phyloP scores from a whole-genome alignment of 805 yeast genomes.

The Candida railenensis region DNA sequence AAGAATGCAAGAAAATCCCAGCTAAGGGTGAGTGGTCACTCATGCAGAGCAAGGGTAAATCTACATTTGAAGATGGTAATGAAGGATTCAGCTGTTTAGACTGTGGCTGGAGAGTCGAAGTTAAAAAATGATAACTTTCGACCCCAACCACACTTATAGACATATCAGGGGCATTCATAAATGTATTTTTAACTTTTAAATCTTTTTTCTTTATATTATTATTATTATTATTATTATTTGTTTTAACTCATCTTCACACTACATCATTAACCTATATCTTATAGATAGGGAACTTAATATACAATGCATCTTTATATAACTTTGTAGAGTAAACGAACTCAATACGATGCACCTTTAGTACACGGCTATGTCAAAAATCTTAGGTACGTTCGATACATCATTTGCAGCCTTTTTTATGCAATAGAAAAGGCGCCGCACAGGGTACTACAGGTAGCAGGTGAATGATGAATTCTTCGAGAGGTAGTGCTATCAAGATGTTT shows the following conservation, averaged over 20 bases:
- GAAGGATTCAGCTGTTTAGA: constrained; percentile 42
- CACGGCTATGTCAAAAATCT: too few relatives aligned
- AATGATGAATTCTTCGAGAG: too few relatives aligned
- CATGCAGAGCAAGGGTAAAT: constrained; percentile 71
- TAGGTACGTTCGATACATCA: too few relatives aligned
- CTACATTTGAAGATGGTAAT: constrained; percentile 35
- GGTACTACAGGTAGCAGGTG: background rate
- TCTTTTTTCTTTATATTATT: background rate
- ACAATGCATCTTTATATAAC: background rate
- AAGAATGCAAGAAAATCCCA: constrained; percentile 80
- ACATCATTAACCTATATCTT: too few relatives aligned
- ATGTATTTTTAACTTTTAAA: background rate
- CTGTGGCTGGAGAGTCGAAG: constrained; percentile 44
- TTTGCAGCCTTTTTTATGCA: background rate
- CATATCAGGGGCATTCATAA: too few relatives aligned
- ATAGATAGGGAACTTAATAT: background rate
- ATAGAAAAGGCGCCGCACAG: background rate
- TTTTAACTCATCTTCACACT: background rate
- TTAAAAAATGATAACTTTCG: constrained; percentile 18
- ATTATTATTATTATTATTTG: background rate
- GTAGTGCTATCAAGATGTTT: too few relatives aligned
- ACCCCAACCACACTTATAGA: too few relatives aligned
- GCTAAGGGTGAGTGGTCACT: constrained; percentile 94
- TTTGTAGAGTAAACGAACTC: too few relatives aligned
- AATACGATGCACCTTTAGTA: too few relatives aligned